phyloP scores from a whole-genome alignment of 192 early-diverging fungal genomes.

The Spizellomyces sp. region DNA sequence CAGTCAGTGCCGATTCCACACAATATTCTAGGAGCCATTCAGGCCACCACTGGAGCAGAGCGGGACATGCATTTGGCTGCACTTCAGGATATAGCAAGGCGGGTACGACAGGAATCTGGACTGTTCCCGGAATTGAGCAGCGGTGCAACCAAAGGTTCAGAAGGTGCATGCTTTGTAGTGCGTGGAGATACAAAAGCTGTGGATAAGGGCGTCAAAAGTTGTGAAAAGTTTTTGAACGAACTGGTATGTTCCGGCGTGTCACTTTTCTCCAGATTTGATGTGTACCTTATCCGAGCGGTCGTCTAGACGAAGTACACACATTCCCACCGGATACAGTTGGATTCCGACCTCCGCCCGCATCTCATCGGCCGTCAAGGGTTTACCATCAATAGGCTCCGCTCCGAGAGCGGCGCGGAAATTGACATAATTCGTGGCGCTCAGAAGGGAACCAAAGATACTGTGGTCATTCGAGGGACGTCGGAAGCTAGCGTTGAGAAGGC shows the following conservation, averaged over 20 bases:
- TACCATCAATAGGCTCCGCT: conserved; percentile 72
- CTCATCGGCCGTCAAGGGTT: conserved; percentile 77
- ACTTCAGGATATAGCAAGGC: conserved; percentile 48
- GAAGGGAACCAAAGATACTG: conserved; percentile 20
- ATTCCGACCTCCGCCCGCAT: conserved; percentile 48
- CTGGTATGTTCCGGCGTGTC: conserved; percentile 16
- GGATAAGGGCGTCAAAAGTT: conserved; percentile 27
- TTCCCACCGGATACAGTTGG: conserved; percentile 32
- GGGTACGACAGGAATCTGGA: conserved; percentile 35
- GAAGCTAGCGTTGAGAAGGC: conserved; percentile 33
- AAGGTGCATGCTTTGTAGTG: conserved; percentile 30
- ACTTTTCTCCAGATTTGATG: conserved; percentile 33
- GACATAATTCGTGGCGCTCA: conserved; percentile 43
- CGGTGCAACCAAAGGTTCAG: conserved; percentile 8
- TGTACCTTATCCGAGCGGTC: conserved; percentile 19
- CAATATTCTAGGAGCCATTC: too few species aligned
- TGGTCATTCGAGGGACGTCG: conserved; percentile 38
- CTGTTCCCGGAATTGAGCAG: conserved; percentile 32
- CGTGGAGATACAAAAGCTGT: conserved; percentile 38
- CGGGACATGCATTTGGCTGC: conserved; percentile 28
- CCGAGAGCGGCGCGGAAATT: conserved; percentile 63
- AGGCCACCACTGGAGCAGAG: background rate
- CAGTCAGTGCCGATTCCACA: too few species aligned
- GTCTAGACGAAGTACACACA: conserved; percentile 46
- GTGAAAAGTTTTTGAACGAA: conserved; percentile 31